These are phyloP conservation scores for Ormosia semicastrata DNA, from an alignment of 306 rosid genomes.

Conservation along the genomic window DNA sequence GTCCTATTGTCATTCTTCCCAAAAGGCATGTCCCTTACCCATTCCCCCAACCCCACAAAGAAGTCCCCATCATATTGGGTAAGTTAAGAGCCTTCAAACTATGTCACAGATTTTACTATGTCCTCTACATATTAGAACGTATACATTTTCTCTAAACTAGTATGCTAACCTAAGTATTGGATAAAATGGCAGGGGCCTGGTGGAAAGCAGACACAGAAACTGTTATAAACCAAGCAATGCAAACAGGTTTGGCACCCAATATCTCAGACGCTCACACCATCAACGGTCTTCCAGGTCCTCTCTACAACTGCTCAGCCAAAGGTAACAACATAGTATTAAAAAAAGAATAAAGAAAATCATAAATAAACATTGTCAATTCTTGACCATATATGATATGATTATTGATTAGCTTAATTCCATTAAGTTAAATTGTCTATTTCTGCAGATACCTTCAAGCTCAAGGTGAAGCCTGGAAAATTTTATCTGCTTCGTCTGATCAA, in stretches of 20 bases:
- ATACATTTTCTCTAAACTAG: background rate
- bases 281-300: slow-evolving; percentile 77
- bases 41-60: slow-evolving; percentile 58
- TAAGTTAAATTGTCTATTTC: background rate
- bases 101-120: background rate
- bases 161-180: background rate
- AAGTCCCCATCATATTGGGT: slow-evolving; percentile 69
- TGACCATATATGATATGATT: background rate
- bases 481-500: slow-evolving; percentile 60
- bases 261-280: slow-evolving; percentile 68
- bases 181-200: slow-evolving; percentile 64
- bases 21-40: slow-evolving; percentile 62
- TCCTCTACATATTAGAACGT: background rate
- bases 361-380: background rate
- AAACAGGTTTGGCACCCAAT: slow-evolving; percentile 68
- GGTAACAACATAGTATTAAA: slow-evolving; percentile 24
- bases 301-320: slow-evolving; percentile 56
- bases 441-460: slow-evolving; percentile 59
- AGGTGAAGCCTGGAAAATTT: slow-evolving; percentile 62
- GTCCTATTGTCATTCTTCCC: slow-evolving; percentile 75
- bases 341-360: background rate
- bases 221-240: slow-evolving; percentile 60
- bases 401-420: background rate
- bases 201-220: slow-evolving; percentile 78
- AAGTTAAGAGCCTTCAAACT: slow-evolving; percentile 12